Base-by-base conservation (phyloP, 2,329 filamentous ascomycete species). In the Aureobasidium sp. region DNA sequence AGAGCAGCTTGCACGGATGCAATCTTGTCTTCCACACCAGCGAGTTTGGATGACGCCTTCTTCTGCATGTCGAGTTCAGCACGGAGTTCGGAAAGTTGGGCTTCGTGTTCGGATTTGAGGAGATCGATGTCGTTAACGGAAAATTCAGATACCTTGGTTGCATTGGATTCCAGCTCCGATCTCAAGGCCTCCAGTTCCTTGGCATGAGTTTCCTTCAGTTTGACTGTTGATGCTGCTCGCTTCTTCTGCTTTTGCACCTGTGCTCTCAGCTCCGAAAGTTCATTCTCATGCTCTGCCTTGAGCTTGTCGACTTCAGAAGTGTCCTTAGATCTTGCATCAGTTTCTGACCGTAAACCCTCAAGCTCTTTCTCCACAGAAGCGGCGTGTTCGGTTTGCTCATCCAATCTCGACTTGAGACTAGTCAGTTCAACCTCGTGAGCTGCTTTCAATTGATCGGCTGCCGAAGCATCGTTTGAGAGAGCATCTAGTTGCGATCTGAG, bases 11-110 rank as follows among this genome's bases (percentile, higher is more conserved):
- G 67, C 14, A 73, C 70, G 5, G 68, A 65, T 44, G 68, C 67
- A 29, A 73, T 71, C 65, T 71, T 70, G 15, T 62, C 60, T 22
- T 72, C 70, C 8, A 72, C 69, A 24, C 68, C 67, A 39, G 66
- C 64, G 12, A 72, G 66, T 37, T 61, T 63, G 6, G 66, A 65
- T 5, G 67, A 67, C n/a, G 61, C 66, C 17, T 67, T 66, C 35
- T 67, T 67, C 12, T 67, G 62, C 33, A 59, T 64, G n/a, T 69
- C 69, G 39, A 69, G 59, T 45, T 72, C 69, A 12, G 65, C 50
- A 33, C 66, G 66, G 22, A 71, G 59, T 27, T 58, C 61, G 27
- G 66, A 53, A 19, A 71, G 58, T 58, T 71, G 67, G 24, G 53
- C 27, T 24, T 62, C 52, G 48, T 70, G 68, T 39, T 62, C 61